These are phyloP conservation scores for Cercophora newfieldiana DNA, from an alignment of 495 filamentous ascomycete genomes.

Conservation along the genomic window DNA sequence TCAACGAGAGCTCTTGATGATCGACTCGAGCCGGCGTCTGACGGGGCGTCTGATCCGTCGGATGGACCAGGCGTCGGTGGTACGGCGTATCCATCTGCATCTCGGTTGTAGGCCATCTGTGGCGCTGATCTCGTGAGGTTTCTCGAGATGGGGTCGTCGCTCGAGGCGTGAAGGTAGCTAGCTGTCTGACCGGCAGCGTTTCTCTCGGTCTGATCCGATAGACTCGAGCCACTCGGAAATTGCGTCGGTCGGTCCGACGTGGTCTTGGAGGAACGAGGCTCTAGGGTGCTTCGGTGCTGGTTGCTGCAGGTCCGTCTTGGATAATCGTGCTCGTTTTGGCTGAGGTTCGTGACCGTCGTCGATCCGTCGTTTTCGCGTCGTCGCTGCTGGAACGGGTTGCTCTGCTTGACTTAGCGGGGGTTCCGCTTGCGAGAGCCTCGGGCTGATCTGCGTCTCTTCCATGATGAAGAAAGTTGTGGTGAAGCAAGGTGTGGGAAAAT, in stretches of 20 bases:
- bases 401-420: neutral
- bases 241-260: conserved; percentile 2
- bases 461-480: neutral
- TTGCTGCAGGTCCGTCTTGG: too few relatives aligned
- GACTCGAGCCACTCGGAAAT: conserved; percentile 12
- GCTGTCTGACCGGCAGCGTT: too few relatives aligned
- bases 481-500: too few relatives aligned
- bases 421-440: too few relatives aligned
- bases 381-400: neutral
- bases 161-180: too few relatives aligned
- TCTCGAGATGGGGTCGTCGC: too few relatives aligned
- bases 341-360: neutral
- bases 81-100: conserved; percentile 3
- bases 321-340: conserved; percentile 9
- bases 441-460: neutral
- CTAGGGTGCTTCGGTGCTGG: too few relatives aligned
- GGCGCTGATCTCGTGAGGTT: too few relatives aligned
- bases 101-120: conserved; percentile 1
- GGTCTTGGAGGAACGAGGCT: conserved; percentile 6
- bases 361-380: neutral
- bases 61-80: conserved; percentile 4
- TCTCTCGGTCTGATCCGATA: conserved; percentile 5
- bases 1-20: conserved; percentile 18
- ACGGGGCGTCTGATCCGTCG: neutral
- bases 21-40: conserved; percentile 4